Evolutionary conservation across 176 grass and related monocot genomes (phyloP).

Genomic region (Eleusine coracana): DNA sequence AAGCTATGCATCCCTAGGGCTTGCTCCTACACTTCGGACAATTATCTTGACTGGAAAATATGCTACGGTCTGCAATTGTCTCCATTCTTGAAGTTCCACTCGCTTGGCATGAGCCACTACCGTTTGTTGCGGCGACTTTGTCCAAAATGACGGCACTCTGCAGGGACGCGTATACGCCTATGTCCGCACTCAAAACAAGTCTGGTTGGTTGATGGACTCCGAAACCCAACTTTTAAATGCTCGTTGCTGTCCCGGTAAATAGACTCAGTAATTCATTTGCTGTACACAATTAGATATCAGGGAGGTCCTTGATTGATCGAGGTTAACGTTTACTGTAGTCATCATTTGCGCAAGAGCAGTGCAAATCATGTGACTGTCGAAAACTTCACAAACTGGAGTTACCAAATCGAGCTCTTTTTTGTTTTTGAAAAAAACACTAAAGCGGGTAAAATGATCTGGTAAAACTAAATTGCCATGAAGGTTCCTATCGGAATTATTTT

Average conservation of each 20-base stretch:
- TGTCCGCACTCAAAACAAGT: background rate
- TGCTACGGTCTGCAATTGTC: background rate
- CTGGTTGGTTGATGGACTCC: background rate
- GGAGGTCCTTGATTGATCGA: background rate
- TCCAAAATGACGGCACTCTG: background rate
- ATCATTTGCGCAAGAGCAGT: too few species aligned
- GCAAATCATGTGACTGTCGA: too few species aligned
- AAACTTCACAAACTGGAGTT: too few species aligned
- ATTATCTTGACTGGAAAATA: background rate
- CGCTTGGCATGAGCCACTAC: too few species aligned
- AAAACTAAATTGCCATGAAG: too few species aligned
- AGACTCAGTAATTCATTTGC: background rate
- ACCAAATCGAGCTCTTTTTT: too few species aligned
- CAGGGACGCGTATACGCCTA: background rate
- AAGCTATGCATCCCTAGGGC: too few species aligned
- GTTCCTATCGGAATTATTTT: too few species aligned
- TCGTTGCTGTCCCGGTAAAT: background rate
- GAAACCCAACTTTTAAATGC: background rate
- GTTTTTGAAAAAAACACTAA: too few species aligned
- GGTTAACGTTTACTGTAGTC: too few species aligned
- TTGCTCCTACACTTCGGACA: background rate
- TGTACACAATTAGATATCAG: background rate
- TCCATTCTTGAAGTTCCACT: too few species aligned
- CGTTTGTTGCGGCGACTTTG: background rate
- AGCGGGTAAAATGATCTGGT: too few species aligned